Evolutionary conservation across 176 grass and related monocot species (phyloP), one percentile per base, ranked within the genome.

Genomic region (Carex parvula): DNA sequence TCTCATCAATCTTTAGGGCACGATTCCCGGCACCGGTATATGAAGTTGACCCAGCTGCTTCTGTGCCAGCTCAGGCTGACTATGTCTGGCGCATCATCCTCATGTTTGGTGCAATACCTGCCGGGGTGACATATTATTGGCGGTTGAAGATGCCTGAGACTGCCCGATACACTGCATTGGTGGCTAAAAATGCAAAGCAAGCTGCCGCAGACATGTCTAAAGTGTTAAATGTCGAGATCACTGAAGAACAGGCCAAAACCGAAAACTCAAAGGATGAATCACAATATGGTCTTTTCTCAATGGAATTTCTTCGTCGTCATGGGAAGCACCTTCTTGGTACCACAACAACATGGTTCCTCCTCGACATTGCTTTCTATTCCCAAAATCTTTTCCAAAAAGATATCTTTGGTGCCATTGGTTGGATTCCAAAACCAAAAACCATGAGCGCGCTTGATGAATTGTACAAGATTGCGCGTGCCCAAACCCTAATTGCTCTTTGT

Each of bases 121-220:
- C 90, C 16, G 85, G 61, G 46, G 56, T 88, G 16, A 93, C 93
- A 24, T 93, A 91, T 90, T 96, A 96, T 75, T 96, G 90, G 89
- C 85, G 93, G 64, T 70, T 77, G 41, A 96, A 93, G 89, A 96
- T 96, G 93, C 93, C 93, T 7, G 93, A 93, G 93, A 96, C 89
- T 32, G 89, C 91, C 54, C 83, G 93, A 5, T 96, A 92, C 87
- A 96, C 90, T 64, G 91, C 87, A 11, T 85, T 95, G 8, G 90
- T 95, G 4, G 93, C 87, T 37, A 89, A 56, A 81, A 78, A 95
- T 87, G 87, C 88, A 69, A 95, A 92, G 77, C 86, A 89, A 87
- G 92, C 92, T 1, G 92, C 92, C 1, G 81, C 84, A 2, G 92
- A 94, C 84, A 94, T 94, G 92, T 75, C 90, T 26, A 92, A 88